Percentiles rank a stretch among this genome's conserved stretches.
Evolutionary conservation across 257 asterid species (phyloP).

Genomic region (Schizonepeta tenuifolia): DNA sequence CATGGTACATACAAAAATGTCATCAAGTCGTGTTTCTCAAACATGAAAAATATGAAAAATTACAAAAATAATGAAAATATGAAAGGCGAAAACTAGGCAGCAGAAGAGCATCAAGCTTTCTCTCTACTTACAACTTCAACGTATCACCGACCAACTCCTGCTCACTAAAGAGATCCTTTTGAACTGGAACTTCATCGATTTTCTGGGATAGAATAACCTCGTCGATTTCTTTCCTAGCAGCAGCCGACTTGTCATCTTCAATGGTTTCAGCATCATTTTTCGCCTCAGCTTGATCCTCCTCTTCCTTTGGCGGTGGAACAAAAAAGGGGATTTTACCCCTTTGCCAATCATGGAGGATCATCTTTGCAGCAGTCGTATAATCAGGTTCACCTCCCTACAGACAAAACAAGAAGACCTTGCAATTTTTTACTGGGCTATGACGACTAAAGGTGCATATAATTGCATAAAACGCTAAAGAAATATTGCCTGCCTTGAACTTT

Average conservation of each 20-base stretch:
- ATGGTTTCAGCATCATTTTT: constrained; percentile 38
- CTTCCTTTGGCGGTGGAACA: constrained; percentile 72
- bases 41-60: background rate
- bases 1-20: background rate
- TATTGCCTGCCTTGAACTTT: background rate
- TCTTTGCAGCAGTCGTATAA: constrained; percentile 81
- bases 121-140: background rate
- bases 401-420: background rate
- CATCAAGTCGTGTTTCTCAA: background rate
- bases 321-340: constrained; percentile 90
- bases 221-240: constrained; percentile 68
- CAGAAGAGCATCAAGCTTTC: background rate
- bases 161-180: constrained; percentile 64
- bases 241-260: constrained; percentile 35
- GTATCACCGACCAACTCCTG: constrained; percentile 61
- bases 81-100: background rate
- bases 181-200: constrained; percentile 69
- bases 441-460: background rate
- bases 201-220: constrained; percentile 70
- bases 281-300: constrained; percentile 44
- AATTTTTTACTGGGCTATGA: background rate
- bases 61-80: background rate
- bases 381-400: constrained; percentile 96
- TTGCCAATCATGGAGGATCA: constrained; percentile 96
- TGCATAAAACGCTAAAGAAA: background rate